Evolutionary conservation across 257 asterid species (phyloP).

Genomic region (Forsythia suspensa): DNA sequence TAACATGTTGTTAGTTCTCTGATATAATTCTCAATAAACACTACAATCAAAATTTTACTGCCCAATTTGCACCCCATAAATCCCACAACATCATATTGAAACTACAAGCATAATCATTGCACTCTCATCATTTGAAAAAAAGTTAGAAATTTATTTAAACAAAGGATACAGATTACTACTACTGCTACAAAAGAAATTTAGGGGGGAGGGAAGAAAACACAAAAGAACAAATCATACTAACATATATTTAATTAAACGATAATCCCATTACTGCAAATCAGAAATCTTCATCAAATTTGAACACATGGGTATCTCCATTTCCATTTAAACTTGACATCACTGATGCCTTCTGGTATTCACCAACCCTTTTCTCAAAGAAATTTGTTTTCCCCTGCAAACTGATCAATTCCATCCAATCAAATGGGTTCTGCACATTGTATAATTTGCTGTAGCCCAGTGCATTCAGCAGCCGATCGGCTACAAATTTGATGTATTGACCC

Average conservation of each 20-base stretch:
- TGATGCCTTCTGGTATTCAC: slow-evolving; percentile 91
- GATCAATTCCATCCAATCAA: slow-evolving; percentile 96
- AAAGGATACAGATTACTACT: neutral
- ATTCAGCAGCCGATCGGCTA: slow-evolving; percentile 71
- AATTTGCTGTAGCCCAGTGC: slow-evolving; percentile 69
- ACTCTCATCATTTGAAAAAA: neutral
- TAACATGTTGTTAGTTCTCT: no score
- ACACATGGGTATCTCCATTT: slow-evolving; percentile 51
- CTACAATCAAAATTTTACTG: no score
- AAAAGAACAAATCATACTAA: neutral
- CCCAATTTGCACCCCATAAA: no score
- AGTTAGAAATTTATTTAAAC: neutral
- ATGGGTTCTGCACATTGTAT: slow-evolving; percentile 69
- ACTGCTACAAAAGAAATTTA: neutral
- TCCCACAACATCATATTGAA: neutral
- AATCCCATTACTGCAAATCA: slow-evolving; percentile 20
- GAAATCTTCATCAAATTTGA: slow-evolving; percentile 83
- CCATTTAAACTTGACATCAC: slow-evolving; percentile 72
- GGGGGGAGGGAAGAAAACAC: neutral
- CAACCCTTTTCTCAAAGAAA: slow-evolving; percentile 94
- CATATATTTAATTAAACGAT: neutral
- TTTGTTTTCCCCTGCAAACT: slow-evolving; percentile 96
- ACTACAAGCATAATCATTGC: neutral
- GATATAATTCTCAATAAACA: no score
- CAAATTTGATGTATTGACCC: slow-evolving; percentile 81